phyloP scores from a whole-genome alignment of 371 early-diverging fungal species.

The Apophysomyces variabilis region DNA sequence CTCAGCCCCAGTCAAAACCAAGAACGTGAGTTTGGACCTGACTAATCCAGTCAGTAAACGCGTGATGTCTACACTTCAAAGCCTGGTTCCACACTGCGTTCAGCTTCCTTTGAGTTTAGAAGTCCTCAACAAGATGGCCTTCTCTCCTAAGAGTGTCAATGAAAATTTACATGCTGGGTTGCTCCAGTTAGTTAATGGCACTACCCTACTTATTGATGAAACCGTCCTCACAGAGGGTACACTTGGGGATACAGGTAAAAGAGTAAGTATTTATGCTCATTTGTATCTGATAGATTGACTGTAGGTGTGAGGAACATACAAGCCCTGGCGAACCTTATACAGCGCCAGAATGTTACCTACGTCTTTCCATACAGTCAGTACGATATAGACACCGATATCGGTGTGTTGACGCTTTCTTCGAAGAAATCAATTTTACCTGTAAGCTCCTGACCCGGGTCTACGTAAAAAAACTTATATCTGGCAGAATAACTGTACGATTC shows the following conservation, averaged over 20 bases:
- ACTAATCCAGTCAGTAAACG: constrained; percentile 23
- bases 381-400: constrained; percentile 65
- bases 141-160: constrained; percentile 56
- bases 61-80: constrained; percentile 30
- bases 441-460: constrained; percentile 18
- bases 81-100: constrained; percentile 51
- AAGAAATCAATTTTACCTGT: constrained; percentile 66
- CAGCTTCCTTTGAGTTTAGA: constrained; percentile 56
- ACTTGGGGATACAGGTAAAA: constrained; percentile 56
- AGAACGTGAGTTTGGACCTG: constrained; percentile 3
- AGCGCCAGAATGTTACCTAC: constrained; percentile 59
- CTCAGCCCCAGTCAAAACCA: constrained; percentile 9
- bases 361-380: constrained; percentile 65
- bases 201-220: constrained; percentile 63
- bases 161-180: constrained; percentile 60
- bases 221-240: constrained; percentile 67
- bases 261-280: neutral
- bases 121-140: constrained; percentile 50
- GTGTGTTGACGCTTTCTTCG: constrained; percentile 52
- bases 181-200: constrained; percentile 62
- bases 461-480: neutral
- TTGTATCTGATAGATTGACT: neutral
- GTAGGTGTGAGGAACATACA: constrained; percentile 67
- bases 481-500: constrained; percentile 56
- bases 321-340: constrained; percentile 56